phyloP scores from a whole-genome alignment of 2,329 filamentous ascomycete species.

The Cladosporium colombiae region DNA sequence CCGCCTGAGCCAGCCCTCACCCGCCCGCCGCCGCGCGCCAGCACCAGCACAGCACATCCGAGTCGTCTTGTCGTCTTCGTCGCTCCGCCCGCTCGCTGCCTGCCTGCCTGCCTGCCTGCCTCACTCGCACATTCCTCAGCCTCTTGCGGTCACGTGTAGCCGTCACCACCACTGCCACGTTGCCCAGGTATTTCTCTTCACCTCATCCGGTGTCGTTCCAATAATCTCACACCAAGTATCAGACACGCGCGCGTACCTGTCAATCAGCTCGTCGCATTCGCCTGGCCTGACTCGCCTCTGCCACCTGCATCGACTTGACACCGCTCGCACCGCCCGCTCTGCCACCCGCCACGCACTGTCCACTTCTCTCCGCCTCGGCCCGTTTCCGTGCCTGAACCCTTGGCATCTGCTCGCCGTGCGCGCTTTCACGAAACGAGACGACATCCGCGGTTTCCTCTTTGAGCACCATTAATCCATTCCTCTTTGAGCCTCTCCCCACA shows the following conservation, averaged over 20 bases:
- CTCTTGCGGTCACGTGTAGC: not conserved
- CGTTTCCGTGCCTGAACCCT: not conserved
- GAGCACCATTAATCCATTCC: conserved; percentile 9
- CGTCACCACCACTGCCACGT: not conserved
- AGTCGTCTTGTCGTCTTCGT: no score
- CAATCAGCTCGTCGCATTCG: not conserved
- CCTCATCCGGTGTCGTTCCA: not conserved
- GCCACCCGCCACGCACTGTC: not conserved
- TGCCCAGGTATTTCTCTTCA: not conserved
- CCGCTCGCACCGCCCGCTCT: not conserved
- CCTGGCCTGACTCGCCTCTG: not conserved
- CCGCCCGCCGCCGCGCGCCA: not conserved
- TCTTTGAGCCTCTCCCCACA: conserved; percentile 10
- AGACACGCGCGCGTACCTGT: not conserved
- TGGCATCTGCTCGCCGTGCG: conserved; percentile 1
- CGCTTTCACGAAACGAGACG: conserved; percentile 8
- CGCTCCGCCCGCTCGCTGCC: not conserved
- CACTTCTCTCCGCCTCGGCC: not conserved
- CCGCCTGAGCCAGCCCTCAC: not conserved
- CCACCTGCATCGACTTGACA: not conserved
- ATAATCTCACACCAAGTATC: not conserved
- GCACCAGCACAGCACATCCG: no score
- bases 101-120: not conserved
- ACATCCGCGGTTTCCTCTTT: conserved; percentile 4
- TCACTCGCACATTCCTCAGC: not conserved